Percentiles rank a stretch among this genome's conserved stretches.
Evolutionary conservation across 768 basidiomycete genomes (phyloP).

Genomic region (Termitomyces sp.): DNA sequence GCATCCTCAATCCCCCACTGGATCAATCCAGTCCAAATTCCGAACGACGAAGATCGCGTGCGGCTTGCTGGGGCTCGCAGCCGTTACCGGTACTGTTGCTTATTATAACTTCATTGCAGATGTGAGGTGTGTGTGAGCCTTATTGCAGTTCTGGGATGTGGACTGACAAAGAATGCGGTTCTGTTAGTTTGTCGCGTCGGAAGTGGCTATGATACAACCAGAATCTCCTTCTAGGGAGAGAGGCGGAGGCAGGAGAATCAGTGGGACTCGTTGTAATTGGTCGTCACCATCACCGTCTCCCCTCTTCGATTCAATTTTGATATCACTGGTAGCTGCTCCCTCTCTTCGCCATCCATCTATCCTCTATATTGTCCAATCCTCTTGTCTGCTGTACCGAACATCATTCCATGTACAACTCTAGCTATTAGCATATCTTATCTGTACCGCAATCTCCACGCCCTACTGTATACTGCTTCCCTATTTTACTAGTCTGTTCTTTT

Average conservation of each 20-base stretch:
- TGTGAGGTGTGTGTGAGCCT: neutral
- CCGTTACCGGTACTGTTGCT: neutral
- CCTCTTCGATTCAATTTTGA: neutral
- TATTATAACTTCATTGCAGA: neutral
- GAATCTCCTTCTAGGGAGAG: too few relatives aligned
- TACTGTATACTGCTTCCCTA: neutral
- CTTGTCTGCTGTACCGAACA: neutral
- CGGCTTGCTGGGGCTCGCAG: slow-evolving; percentile 4
- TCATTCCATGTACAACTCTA: neutral
- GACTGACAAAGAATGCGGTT: neutral
- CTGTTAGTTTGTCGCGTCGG: neutral
- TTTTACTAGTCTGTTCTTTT: neutral
- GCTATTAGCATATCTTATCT: neutral
- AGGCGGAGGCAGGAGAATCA: neutral
- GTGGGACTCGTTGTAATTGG: too few relatives aligned
- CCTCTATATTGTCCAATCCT: neutral
- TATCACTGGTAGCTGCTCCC: neutral
- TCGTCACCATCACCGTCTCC: neutral
- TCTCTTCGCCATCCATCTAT: too few relatives aligned
- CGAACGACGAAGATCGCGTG: neutral
- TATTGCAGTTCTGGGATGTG: neutral
- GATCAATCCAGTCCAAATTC: neutral
- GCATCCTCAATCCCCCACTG: neutral
- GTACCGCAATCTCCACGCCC: neutral
- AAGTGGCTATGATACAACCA: neutral